phyloP scores from a whole-genome alignment of 805 yeast genomes.

The Candida alai region DNA sequence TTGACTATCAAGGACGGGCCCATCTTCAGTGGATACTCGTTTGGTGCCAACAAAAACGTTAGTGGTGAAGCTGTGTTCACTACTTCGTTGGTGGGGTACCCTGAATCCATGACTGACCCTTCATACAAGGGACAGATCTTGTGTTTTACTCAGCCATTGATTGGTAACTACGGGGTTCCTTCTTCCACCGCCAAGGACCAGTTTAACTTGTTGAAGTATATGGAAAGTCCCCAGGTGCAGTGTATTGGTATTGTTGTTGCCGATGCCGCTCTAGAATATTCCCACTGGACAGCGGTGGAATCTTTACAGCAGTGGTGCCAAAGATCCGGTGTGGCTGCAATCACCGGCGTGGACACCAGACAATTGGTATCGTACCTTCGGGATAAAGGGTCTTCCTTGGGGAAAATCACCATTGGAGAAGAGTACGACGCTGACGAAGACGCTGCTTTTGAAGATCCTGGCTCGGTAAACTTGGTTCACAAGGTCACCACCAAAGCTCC shows the following conservation, averaged over 20 bases:
- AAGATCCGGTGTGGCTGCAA: constrained; percentile 91
- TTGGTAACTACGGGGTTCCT: constrained; percentile 99
- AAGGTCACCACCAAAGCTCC: constrained; percentile 95
- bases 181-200: constrained; percentile 76
- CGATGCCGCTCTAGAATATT: constrained; percentile 89
- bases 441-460: constrained; percentile 88
- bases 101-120: constrained; percentile 99
- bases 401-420: constrained; percentile 84
- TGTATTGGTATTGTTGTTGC: constrained; percentile 96
- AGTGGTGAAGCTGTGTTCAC: constrained; percentile 98
- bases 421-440: constrained; percentile 90
- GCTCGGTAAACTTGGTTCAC: constrained; percentile 82
- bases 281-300: constrained; percentile 99
- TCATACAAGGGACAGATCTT: constrained; percentile 95
- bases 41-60: constrained; percentile 89
- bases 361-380: constrained; percentile 87
- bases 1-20: constrained; percentile 92
- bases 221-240: constrained; percentile 88
- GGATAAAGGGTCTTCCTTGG: constrained; percentile 94
- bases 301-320: constrained; percentile 93
- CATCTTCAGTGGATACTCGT: constrained; percentile 86
- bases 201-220: constrained; percentile 78
- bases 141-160: constrained; percentile 94
- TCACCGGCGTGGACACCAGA: constrained; percentile 97
- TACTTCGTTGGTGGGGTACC: constrained; percentile 96